A percentile compares a stretch with the other conserved stretches of the same genome.
These are phyloP conservation scores for Avena eriantha DNA, from an alignment of 176 grass and related monocot genomes.

Conservation along the genomic window DNA sequence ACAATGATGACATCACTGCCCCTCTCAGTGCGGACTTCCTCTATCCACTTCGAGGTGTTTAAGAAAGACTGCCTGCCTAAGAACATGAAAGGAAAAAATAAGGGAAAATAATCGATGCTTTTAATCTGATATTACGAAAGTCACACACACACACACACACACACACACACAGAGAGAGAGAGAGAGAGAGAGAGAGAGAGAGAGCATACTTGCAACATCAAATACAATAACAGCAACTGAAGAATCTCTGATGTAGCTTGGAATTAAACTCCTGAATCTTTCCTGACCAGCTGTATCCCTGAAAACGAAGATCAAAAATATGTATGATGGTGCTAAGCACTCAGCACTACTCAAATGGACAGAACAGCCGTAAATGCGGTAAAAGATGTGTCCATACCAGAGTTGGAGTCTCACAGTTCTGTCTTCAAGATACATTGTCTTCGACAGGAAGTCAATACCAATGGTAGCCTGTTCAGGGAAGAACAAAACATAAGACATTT, in stretches of 20 bases:
- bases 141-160: too few species aligned
- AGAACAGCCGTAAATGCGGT: background rate
- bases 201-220: conserved; percentile 88
- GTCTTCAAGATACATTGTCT: conserved; percentile 98
- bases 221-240: conserved; percentile 97
- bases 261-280: conserved; percentile 97
- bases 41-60: conserved; percentile 99
- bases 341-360: background rate
- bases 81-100: conserved; percentile 26
- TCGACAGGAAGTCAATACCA: conserved; percentile 94
- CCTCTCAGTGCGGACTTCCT: conserved; percentile 96
- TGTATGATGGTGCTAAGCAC: conserved; percentile 6
- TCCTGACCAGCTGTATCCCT: conserved; percentile 99
- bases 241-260: conserved; percentile 97
- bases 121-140: background rate
- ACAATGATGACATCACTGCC: conserved; percentile 99
- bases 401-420: conserved; percentile 96
- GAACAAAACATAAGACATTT: conserved; percentile 24
- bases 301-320: conserved; percentile 34
- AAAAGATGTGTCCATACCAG: conserved; percentile 56
- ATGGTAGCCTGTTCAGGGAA: conserved; percentile 78
- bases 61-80: conserved; percentile 96
- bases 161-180: too few species aligned
- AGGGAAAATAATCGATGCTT: conserved; percentile 16
- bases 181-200: background rate